A percentile compares a stretch with the other conserved stretches of the same genome.
Evolutionary conservation across 129 eudicot genomes (phyloP).

Genomic region (Ambrosia artemisiifolia): DNA sequence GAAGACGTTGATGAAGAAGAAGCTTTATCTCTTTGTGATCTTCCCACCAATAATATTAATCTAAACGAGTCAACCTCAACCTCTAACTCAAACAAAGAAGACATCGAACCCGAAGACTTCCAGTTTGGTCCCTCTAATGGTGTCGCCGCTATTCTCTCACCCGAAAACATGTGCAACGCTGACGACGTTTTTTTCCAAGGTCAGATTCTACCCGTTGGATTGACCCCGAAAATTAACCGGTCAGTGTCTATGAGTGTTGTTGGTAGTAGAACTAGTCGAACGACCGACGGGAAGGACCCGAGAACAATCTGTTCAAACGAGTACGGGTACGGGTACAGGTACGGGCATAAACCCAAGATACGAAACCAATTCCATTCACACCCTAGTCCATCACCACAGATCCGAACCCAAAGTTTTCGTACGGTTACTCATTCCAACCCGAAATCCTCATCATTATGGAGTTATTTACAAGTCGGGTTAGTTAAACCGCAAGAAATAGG

Average conservation of each 20-base stretch:
- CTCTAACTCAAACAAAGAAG: not conserved
- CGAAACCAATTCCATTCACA: slow-evolving; percentile 76
- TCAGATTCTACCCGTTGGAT: slow-evolving; percentile 72
- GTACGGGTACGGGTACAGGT: slow-evolving; percentile 9
- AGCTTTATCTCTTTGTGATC: slow-evolving; percentile 68
- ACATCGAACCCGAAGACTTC: slow-evolving; percentile 47
- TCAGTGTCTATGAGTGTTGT: slow-evolving; percentile 59
- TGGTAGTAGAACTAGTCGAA: slow-evolving; percentile 25
- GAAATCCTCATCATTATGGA: slow-evolving; percentile 64
- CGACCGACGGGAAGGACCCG: slow-evolving; percentile 20
- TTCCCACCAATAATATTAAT: slow-evolving; percentile 44
- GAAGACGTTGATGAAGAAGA: slow-evolving; percentile 50
- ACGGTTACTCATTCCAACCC: slow-evolving; percentile 11
- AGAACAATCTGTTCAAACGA: slow-evolving; percentile 12
- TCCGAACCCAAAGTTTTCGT: slow-evolving; percentile 36
- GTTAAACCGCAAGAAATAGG: slow-evolving; percentile 73
- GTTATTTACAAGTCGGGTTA: slow-evolving; percentile 58
- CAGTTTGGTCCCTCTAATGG: slow-evolving; percentile 53
- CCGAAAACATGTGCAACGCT: slow-evolving; percentile 77
- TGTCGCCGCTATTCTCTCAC: slow-evolving; percentile 20
- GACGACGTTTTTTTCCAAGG: slow-evolving; percentile 87
- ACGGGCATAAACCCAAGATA: slow-evolving; percentile 32
- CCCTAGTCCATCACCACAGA: slow-evolving; percentile 88
- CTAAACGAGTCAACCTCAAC: not conserved
- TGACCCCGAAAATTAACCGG: slow-evolving; percentile 50